These are phyloP conservation scores for Phyllosticta citribraziliensis DNA, from an alignment of 2,329 filamentous ascomycete species.

Conservation along the genomic window DNA sequence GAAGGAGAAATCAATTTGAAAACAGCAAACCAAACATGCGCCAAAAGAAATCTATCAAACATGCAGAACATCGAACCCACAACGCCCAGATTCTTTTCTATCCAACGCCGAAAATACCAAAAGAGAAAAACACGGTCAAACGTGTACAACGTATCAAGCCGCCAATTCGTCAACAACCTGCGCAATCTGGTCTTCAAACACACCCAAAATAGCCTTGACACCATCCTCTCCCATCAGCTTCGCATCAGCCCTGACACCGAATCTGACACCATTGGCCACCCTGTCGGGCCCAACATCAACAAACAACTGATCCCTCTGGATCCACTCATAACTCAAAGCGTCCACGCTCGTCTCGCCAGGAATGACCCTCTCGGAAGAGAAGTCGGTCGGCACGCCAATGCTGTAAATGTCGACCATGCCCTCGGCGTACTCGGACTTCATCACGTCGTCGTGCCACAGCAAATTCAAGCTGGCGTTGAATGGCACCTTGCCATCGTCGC, in stretches of 20 bases:
- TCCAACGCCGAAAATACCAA: neutral
- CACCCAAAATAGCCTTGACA: neutral
- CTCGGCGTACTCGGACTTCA: slow-evolving; percentile 1
- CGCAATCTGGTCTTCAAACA: slow-evolving; percentile 6
- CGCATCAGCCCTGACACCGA: slow-evolving; percentile 5
- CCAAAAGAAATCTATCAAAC: neutral
- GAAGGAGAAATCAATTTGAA: no score
- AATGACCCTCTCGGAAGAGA: neutral
- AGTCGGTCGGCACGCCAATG: slow-evolving; percentile 9
- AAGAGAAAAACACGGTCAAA: neutral
- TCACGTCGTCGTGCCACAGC: slow-evolving; percentile 18
- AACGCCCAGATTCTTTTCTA: neutral
- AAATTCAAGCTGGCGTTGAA: slow-evolving; percentile 27
- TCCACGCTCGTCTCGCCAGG: slow-evolving; percentile 5
- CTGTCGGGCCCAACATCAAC: slow-evolving; percentile 8
- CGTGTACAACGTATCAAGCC: neutral
- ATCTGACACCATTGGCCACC: neutral
- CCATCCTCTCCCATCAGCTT: slow-evolving; percentile 6
- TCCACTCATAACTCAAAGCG: neutral
- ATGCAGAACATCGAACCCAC: neutral
- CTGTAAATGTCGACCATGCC: neutral
- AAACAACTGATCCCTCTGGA: slow-evolving; percentile 2
- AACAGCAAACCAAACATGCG: neutral
- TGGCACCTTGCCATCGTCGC: slow-evolving; percentile 7
- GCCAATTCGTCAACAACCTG: neutral